Conservation (phyloP, 2,329 filamentous ascomycete genomes). For the Cylindrodendrum hubeiense region DNA sequence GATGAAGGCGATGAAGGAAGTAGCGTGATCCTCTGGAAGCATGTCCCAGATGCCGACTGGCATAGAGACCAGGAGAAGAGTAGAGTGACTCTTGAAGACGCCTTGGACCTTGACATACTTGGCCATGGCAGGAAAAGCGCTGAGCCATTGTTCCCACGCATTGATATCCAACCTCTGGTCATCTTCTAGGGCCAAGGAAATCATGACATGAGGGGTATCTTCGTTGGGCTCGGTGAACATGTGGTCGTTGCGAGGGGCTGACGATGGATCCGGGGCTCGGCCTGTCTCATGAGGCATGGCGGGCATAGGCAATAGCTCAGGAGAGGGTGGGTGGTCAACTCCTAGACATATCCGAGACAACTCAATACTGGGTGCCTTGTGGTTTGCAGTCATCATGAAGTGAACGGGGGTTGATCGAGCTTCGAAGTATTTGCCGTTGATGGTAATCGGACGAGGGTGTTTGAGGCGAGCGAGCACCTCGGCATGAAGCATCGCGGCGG, state of each 20-base stretch:
- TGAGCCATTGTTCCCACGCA: constrained; percentile 70
- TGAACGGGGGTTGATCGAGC: constrained; percentile 70
- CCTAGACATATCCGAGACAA: constrained; percentile 54
- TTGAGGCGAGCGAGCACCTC: constrained; percentile 71
- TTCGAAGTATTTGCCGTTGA: constrained; percentile 70
- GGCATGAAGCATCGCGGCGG: constrained; percentile 71
- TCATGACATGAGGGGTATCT: constrained; percentile 70
- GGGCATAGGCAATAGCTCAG: constrained; percentile 34
- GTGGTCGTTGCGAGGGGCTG: constrained; percentile 41
- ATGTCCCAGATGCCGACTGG: constrained; percentile 72
- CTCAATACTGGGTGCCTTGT: constrained; percentile 70
- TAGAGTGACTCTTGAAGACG: constrained; percentile 72
- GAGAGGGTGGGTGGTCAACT: constrained; percentile 42
- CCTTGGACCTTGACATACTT: constrained; percentile 72
- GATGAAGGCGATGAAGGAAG: constrained; percentile 70
- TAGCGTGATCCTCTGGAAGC: constrained; percentile 68
- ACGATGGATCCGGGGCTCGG: constrained; percentile 40
- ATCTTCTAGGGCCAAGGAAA: constrained; percentile 69
- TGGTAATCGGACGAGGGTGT: constrained; percentile 68
- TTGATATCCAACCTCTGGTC: constrained; percentile 68
- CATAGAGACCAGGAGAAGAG: constrained; percentile 67
- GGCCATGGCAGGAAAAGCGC: constrained; percentile 67
- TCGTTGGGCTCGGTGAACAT: constrained; percentile 62
- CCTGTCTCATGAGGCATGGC: constrained; percentile 39
- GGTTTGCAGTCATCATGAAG: constrained; percentile 73